phyloP scores from a whole-genome alignment of 306 rosid genomes.

The Parietaria judaica region DNA sequence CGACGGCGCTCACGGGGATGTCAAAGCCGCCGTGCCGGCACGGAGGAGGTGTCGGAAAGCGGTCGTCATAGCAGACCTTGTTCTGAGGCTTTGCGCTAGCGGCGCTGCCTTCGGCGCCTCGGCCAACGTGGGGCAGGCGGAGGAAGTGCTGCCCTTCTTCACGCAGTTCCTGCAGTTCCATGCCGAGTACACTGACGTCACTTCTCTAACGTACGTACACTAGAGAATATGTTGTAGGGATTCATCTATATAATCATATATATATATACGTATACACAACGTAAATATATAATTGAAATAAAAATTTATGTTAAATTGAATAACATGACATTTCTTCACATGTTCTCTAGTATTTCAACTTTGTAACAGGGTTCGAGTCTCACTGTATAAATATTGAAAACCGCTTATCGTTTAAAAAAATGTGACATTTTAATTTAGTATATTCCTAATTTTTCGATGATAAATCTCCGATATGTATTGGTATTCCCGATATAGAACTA shows the following conservation, averaged over 20 bases:
- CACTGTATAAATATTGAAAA: no score
- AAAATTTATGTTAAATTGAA: background rate
- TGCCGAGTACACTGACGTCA: slow-evolving; percentile 48
- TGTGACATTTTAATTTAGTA: no score
- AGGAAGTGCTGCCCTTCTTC: slow-evolving; percentile 59
- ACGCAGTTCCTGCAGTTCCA: slow-evolving; percentile 68
- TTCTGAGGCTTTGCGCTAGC: slow-evolving; percentile 39
- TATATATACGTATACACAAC: no score
- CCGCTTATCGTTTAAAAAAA: no score
- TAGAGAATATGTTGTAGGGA: no score
- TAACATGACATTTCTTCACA: no score
- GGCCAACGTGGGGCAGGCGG: slow-evolving; percentile 28
- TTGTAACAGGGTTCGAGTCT: no score
- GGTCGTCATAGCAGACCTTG: slow-evolving; percentile 35
- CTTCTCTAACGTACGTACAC: slow-evolving; percentile 31
- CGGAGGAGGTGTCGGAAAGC: slow-evolving; percentile 37
- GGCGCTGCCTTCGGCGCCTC: slow-evolving; percentile 45
- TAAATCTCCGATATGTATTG: no score
- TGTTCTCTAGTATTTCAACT: no score
- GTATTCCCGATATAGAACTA: background rate
- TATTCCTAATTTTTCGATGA: background rate
- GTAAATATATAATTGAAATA: background rate
- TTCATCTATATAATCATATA: no score
- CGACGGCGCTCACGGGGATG: slow-evolving; percentile 11
- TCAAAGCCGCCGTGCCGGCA: slow-evolving; percentile 26